Evolutionary conservation across 495 filamentous ascomycete genomes (phyloP), one percentile per base, ranked within the genome.

Genomic region (Penicillium angulare): DNA sequence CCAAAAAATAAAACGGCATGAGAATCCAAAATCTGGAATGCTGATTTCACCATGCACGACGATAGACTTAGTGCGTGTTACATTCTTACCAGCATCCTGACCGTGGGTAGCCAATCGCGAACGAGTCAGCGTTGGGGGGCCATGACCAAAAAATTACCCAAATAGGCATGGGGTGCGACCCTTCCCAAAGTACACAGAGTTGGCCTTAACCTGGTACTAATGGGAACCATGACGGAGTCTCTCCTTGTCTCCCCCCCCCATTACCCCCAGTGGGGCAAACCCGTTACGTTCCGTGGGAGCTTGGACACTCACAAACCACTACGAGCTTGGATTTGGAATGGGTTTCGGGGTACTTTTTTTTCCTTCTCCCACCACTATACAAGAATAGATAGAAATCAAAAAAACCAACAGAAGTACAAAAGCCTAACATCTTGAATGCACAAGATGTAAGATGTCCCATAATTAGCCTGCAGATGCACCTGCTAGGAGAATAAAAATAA

Each of bases 201-300:
- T 29, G 26, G 26, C 27, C 27, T 12, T 31, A n/a, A n/a, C n/a
- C n/a, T n/a, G n/a, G 3, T 20, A 18, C 16, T 6, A 21, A 17
- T 27, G 24, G 12, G 24, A 26, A 43, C 22, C 24, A 43, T 43
- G 21, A 27, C 18, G 21, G 21, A 23, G 18, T 21, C 17, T 43
- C 20, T 23, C 20, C 5, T 1, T 31, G 2, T 31, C 13, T 31
- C n/a, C n/a, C n/a, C n/a, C n/a, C n/a, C n/a, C n/a, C n/a, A n/a
- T n/a, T n/a, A n/a, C n/a, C n/a, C n/a, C n/a, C n/a, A 22, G 56
- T 56, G 56, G 56, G 49, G 59, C 49, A 59, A 55, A 53, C 56
- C 56, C 56, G 56, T 63, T 63, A 33, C 26, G 48, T 47, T 52
- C 54, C 50, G 41, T 58, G 48, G 47, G 47, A 63, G 60, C 60